Percentiles rank a stretch among this genome's conserved stretches.
Evolutionary conservation across 1,139 yeast genomes (phyloP).

Genomic region (Candida albicans): DNA sequence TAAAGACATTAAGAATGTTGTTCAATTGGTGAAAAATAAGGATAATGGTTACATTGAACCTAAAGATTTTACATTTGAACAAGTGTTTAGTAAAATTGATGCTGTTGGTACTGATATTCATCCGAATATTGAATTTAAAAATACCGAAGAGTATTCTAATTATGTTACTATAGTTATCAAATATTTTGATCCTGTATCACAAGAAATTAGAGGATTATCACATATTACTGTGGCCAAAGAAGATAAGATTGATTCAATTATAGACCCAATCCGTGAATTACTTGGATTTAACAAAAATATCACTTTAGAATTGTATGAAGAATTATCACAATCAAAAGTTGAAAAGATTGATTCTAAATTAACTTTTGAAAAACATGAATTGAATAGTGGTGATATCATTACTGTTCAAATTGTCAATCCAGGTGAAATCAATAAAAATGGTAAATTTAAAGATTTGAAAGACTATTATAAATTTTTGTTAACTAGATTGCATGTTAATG

Average conservation of each 20-base stretch:
- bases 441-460: slow-evolving; percentile 32
- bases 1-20: slow-evolving; percentile 32
- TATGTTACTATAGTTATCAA: slow-evolving; percentile 63
- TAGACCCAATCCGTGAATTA: slow-evolving; percentile 41
- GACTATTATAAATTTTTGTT: slow-evolving; percentile 65
- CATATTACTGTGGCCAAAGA: slow-evolving; percentile 59
- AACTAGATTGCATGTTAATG: slow-evolving; percentile 62
- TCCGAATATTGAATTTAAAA: slow-evolving; percentile 16
- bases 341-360: slow-evolving; percentile 45
- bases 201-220: slow-evolving; percentile 60
- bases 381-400: slow-evolving; percentile 78
- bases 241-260: slow-evolving; percentile 45
- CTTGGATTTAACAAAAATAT: slow-evolving; percentile 47
- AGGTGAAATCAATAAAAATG: slow-evolving; percentile 20
- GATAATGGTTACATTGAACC: slow-evolving; percentile 17
- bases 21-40: slow-evolving; percentile 7
- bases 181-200: slow-evolving; percentile 59
- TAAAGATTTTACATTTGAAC: slow-evolving; percentile 26
- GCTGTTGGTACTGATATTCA: slow-evolving; percentile 10
- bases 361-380: slow-evolving; percentile 63
- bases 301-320: slow-evolving; percentile 59
- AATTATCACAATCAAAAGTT: slow-evolving; percentile 63
- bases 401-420: slow-evolving; percentile 48
- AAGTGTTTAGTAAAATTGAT: slow-evolving; percentile 20
- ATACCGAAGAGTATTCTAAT: slow-evolving; percentile 30